Conservation (phyloP, 139 green algal genomes). For the Micractinium sp. region DNA sequence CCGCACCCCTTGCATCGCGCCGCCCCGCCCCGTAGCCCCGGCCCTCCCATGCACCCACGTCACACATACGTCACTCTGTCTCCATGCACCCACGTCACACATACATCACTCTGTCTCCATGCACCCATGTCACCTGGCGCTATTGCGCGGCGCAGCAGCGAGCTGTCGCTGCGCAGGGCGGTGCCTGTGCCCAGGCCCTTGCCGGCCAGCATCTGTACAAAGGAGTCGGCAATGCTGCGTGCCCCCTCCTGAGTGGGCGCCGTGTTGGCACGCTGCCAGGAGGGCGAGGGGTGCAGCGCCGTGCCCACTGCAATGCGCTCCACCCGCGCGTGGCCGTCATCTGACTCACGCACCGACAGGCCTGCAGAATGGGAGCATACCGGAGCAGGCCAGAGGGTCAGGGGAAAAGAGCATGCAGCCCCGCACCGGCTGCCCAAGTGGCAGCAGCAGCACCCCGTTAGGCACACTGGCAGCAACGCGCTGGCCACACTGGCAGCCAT, state of each 20-base stretch:
- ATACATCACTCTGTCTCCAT: background rate
- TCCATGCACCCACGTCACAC: background rate
- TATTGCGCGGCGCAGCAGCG: background rate
- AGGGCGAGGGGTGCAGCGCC: constrained; percentile 26
- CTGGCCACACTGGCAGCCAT: background rate
- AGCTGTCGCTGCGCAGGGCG: background rate
- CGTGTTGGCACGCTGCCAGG: background rate
- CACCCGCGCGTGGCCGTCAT: background rate
- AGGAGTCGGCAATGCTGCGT: constrained; percentile 11
- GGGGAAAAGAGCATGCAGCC: too few species aligned
- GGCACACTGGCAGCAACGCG: background rate
- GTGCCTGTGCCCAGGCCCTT: constrained; percentile 20
- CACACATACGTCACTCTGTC: background rate
- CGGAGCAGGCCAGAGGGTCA: background rate
- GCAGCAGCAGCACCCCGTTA: background rate
- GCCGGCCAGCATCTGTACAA: constrained; percentile 19
- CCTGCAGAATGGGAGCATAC: background rate
- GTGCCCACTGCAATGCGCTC: background rate
- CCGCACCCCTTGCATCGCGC: too few species aligned
- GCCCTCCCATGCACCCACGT: too few species aligned
- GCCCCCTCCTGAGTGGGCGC: background rate
- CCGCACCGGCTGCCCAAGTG: background rate
- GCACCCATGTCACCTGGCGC: background rate
- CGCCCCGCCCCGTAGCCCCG: too few species aligned
- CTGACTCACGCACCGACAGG: constrained; percentile 5